These are phyloP conservation scores for Blastobotrys apis DNA, from an alignment of 1,139 yeast genomes.

Conservation along the genomic window DNA sequence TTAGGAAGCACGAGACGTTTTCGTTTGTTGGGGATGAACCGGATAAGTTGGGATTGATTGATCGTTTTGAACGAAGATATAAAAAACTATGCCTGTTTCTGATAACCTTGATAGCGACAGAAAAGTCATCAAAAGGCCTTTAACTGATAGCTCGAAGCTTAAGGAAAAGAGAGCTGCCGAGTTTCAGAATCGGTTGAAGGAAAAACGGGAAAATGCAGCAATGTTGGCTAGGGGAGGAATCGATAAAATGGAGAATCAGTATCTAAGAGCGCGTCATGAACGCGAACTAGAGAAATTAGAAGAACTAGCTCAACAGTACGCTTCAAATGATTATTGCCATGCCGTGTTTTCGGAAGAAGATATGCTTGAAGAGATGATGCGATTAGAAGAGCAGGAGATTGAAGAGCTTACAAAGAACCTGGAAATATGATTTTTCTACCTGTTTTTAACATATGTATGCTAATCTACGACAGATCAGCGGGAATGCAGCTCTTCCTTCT, in stretches of 20 bases:
- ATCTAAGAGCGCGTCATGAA: slow-evolving; percentile 20
- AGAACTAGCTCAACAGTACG: slow-evolving; percentile 4
- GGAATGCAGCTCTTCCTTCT: slow-evolving; percentile 2
- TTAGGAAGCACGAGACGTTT: too few relatives aligned
- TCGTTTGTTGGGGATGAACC: too few relatives aligned
- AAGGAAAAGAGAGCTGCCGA: slow-evolving; percentile 15
- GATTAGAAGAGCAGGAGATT: slow-evolving; percentile 21
- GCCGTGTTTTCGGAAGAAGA: slow-evolving; percentile 18
- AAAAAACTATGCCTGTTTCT: slow-evolving; percentile 11
- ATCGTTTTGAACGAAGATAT: too few relatives aligned
- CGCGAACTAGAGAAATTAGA: slow-evolving; percentile 20
- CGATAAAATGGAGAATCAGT: slow-evolving; percentile 19
- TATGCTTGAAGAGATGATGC: slow-evolving; percentile 19
- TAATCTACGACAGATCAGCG: slow-evolving; percentile 3
- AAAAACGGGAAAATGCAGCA: slow-evolving; percentile 18
- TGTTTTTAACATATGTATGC: neutral
- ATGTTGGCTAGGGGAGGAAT: slow-evolving; percentile 22
- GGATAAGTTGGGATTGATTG: too few relatives aligned
- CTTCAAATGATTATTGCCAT: slow-evolving; percentile 15
- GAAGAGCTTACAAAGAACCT: slow-evolving; percentile 10
- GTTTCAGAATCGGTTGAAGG: slow-evolving; percentile 15
- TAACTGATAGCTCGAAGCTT: neutral
- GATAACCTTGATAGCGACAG: slow-evolving; percentile 3
- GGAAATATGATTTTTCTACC: neutral
- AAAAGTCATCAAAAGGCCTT: slow-evolving; percentile 7